A percentile compares a stretch with the other conserved stretches of the same genome.
These are phyloP conservation scores for Xylaria sp. DNA, from an alignment of 2,329 filamentous ascomycete species.

Conservation along the genomic window DNA sequence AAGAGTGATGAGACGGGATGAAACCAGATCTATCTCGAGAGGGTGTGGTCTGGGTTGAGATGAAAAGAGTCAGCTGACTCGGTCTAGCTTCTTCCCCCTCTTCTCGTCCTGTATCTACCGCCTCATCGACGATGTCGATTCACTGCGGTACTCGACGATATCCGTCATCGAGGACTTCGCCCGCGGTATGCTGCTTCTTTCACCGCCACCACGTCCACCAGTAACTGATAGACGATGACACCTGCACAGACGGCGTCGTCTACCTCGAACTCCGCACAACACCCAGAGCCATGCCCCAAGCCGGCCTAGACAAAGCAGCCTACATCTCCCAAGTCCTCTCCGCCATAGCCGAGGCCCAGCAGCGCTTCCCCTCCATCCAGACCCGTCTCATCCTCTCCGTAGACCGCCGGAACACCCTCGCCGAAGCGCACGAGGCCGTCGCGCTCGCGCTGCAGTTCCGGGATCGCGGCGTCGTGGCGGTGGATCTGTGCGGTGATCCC, in stretches of 20 bases:
- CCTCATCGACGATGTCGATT: constrained; percentile 58
- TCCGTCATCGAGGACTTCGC: constrained; percentile 63
- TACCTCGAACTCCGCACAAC: constrained; percentile 80
- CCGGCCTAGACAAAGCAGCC: constrained; percentile 51
- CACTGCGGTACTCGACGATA: constrained; percentile 57
- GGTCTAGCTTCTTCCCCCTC: constrained; percentile 64
- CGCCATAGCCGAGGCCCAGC: constrained; percentile 45
- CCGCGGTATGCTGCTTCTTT: constrained; percentile 32
- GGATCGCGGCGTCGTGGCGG: constrained; percentile 56
- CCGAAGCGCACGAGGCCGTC: constrained; percentile 59
- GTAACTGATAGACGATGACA: neutral
- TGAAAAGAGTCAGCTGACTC: neutral
- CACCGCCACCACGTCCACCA: too few relatives aligned
- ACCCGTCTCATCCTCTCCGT: constrained; percentile 67
- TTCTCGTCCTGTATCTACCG: constrained; percentile 77
- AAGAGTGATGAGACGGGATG: neutral
- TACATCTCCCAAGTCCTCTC: constrained; percentile 63
- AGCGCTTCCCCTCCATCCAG: constrained; percentile 41
- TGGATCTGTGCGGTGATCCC: constrained; percentile 78
- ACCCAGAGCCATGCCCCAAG: constrained; percentile 55
- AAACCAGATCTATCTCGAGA: neutral
- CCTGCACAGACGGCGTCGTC: constrained; percentile 54
- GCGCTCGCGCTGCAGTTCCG: constrained; percentile 55
- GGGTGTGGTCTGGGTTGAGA: neutral
- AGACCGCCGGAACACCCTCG: constrained; percentile 58